phyloP scores from a whole-genome alignment of 148 eudicot genomes.

The Vaccinium corymbosum region DNA sequence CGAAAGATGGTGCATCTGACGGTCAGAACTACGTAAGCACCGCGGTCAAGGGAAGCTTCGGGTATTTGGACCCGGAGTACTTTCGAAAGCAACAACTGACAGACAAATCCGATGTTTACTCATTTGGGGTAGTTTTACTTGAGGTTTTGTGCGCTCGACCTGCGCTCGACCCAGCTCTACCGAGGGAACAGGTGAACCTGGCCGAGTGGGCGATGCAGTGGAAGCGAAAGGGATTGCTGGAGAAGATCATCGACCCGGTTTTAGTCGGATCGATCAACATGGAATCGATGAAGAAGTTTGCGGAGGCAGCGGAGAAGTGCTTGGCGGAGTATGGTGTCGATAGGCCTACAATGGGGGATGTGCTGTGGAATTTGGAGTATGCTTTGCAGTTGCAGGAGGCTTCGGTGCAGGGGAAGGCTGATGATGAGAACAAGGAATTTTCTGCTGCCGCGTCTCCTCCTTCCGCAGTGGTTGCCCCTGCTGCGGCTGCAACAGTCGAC shows the following conservation, averaged over 20 bases:
- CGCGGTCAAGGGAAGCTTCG: slow-evolving; percentile 82
- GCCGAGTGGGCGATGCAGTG: slow-evolving; percentile 88
- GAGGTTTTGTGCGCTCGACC: slow-evolving; percentile 86
- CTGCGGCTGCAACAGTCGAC: slow-evolving; percentile 10
- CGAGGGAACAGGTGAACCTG: slow-evolving; percentile 83
- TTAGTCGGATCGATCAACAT: slow-evolving; percentile 42
- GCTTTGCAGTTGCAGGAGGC: slow-evolving; percentile 78
- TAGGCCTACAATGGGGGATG: slow-evolving; percentile 94
- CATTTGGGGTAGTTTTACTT: slow-evolving; percentile 82
- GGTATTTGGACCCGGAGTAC: slow-evolving; percentile 92
- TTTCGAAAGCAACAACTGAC: slow-evolving; percentile 89
- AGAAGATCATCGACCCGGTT: slow-evolving; percentile 61
- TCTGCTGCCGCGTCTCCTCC: background rate
- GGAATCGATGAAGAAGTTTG: slow-evolving; percentile 64
- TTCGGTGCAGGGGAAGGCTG: slow-evolving; percentile 33
- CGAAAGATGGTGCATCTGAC: slow-evolving; percentile 34
- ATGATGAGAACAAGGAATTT: slow-evolving; percentile 22
- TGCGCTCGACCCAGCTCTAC: slow-evolving; percentile 67
- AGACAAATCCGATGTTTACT: slow-evolving; percentile 87
- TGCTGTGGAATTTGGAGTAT: slow-evolving; percentile 82
- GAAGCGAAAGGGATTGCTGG: slow-evolving; percentile 57
- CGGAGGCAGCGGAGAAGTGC: slow-evolving; percentile 90
- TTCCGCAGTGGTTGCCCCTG: slow-evolving; percentile 7
- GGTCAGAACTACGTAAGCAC: slow-evolving; percentile 62
- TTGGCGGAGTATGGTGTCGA: slow-evolving; percentile 80